Percentiles rank a stretch among this genome's conserved stretches.
Evolutionary conservation across 1,284 basidiomycete species (phyloP).

Genomic region (Papiliotrema terrestris): DNA sequence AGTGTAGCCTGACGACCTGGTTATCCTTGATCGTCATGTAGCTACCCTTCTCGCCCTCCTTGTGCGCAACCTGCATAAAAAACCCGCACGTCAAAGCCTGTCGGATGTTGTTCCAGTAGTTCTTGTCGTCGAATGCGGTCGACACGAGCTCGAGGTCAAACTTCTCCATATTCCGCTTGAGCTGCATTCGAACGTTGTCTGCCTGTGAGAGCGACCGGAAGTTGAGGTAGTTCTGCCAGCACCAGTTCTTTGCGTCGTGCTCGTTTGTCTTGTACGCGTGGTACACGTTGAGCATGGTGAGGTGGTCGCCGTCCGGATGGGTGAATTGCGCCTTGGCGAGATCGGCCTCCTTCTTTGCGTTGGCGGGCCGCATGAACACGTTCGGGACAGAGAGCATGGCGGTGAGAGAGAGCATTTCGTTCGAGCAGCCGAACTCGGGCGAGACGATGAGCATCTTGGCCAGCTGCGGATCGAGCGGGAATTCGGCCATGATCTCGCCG

Average conservation of each 20-base stretch:
- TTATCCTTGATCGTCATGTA: conserved; percentile 93
- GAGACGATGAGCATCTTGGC: conserved; percentile 93
- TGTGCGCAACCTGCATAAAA: conserved; percentile 98
- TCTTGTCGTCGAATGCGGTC: conserved; percentile 68
- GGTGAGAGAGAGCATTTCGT: conserved; percentile 91
- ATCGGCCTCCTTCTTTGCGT: conserved; percentile 84
- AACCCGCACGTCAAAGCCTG: conserved; percentile 87
- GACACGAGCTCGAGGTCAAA: conserved; percentile 77
- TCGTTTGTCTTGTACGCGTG: conserved; percentile 84
- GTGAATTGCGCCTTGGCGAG: conserved; percentile 83
- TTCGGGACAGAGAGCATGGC: conserved; percentile 97
- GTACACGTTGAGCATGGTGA: conserved; percentile 93
- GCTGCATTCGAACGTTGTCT: conserved; percentile 90
- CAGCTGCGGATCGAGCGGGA: conserved; percentile 95
- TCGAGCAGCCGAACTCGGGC: conserved; percentile 92
- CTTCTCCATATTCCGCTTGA: conserved; percentile 88
- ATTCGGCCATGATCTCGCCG: conserved; percentile 93
- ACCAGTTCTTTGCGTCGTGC: conserved; percentile 68
- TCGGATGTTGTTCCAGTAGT: conserved; percentile 74
- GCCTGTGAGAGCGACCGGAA: conserved; percentile 81
- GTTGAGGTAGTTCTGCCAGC: conserved; percentile 89
- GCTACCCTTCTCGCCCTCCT: conserved; percentile 82
- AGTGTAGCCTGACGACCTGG: conserved; percentile 90
- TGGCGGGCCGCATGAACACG: conserved; percentile 87
- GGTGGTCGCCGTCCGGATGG: conserved; percentile 92